phyloP scores from a whole-genome alignment of 2,329 filamentous ascomycete genomes.

The Blastomyces emzantsi region DNA sequence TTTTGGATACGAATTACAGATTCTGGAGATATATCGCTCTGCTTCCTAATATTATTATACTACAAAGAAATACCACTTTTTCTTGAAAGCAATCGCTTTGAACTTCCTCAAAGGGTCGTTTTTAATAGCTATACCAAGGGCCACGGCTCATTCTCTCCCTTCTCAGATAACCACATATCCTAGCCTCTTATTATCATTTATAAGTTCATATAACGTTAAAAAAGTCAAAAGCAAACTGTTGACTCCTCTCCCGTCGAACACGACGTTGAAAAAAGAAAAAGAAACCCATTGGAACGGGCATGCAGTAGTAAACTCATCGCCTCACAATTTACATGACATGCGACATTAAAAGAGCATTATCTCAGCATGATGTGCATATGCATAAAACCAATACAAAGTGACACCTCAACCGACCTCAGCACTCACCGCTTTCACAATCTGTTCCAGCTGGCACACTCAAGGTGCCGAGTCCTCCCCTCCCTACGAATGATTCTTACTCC shows the following conservation, averaged over 20 bases:
- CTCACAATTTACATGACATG: not conserved
- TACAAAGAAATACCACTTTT: not conserved
- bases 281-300: too few relatives aligned
- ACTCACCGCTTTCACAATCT: not conserved
- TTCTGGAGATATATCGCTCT: not conserved
- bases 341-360: not conserved
- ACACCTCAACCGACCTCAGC: not conserved
- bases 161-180: not conserved
- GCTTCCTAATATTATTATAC: not conserved
- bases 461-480: not conserved
- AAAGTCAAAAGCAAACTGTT: too few relatives aligned
- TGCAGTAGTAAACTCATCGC: not conserved
- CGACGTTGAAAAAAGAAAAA: too few relatives aligned
- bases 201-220: too few relatives aligned
- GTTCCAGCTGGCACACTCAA: not conserved
- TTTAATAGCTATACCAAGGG: not conserved
- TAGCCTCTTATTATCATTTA: too few relatives aligned
- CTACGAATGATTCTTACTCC: conserved; percentile 14
- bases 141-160: not conserved
- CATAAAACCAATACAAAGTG: not conserved
- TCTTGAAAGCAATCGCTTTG: not conserved
- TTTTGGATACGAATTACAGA: not conserved
- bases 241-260: too few relatives aligned
- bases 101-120: not conserved
- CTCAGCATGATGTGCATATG: not conserved